Base-by-base conservation (phyloP, 345 rosid species). In the Gossypium raimondii region DNA sequence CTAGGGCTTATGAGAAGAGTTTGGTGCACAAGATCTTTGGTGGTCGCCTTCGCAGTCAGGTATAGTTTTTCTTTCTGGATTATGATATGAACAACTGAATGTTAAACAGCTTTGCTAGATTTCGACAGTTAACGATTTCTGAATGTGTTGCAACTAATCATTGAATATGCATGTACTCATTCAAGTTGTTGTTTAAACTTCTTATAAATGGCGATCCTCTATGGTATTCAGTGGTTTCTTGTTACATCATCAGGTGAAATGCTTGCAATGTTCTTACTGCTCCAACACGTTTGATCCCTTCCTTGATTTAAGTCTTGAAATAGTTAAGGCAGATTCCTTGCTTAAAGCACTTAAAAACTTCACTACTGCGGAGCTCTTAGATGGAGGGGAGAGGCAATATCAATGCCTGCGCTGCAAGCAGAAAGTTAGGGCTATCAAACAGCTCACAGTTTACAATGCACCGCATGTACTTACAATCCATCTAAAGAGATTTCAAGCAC, bases 11-110 rank as follows among this genome's bases (percentile, higher is more conserved):
- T 79, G 94, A 90, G 78, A 91, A 79, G 82, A 95, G 99, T 86
- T 85, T 91, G 87, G 98, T 95, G 4, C 96, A 93, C 88, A 93
- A 88, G 77, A 95, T 95, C 70, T 95, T 95, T 81, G 99, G 99
- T 16, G 99, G 99, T 67, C 92, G 85, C 76, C 89, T 95, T 63
- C 85, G 94, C 7, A 95, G 98, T 84, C 98, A 86, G 96, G 99
- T 93, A 86, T 61, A 8, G 9, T 73, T 67, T 48, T 25, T 71
- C 29, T 20, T 29, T 12, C 20, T 53, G 51, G 55, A 73, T 45
- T 24, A 51, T 61, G 44, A 44, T 22, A 47, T 61, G 22, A 50
- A 11, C 51, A 0, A 34, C 24, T 20, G 7, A 24, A 25, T 50
- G 51, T n/a, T 22, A 22, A 27, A 64, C 16, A 29, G 25, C 5